Evolutionary conservation across 805 yeast genomes (phyloP), one percentile per base, ranked within the genome.

Genomic region (Candida pini): DNA sequence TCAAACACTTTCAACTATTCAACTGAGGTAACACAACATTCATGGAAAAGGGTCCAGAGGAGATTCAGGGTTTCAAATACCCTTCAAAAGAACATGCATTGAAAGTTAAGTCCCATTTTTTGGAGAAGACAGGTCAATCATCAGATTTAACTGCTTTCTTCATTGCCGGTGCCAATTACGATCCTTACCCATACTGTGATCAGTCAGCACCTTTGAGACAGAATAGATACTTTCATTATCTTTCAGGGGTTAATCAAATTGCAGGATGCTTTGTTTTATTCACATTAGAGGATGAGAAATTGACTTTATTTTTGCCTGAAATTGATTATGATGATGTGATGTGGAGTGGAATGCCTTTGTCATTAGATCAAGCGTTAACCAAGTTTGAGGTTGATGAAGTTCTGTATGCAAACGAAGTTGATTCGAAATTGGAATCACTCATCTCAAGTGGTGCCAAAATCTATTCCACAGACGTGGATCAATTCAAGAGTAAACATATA

Each of bases 341-440:
- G 87, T 90, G 98, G 98, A 80, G 92, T 38, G 98, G 98, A 0
- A 53, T 81, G 59, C 98, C 98, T 5, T 43, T 86, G 34, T 63
- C 75, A 26, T 43, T 69, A 3, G 79, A 80, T 30, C 78, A 81
- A 14, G 96, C 96, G 0, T 35, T 58, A 31, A 54, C 64, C 15
- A 69, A 66, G 41, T 90, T 62, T 47, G 96, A 90, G 50, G 89
- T 87, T 20, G 97, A 92, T 56, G 81, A 76, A 28, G 94, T 89
- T 30, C 57, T 73, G 38, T 84, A 81, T 49, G 71, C 68, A 9
- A 49, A 58, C n/a, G 78, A 74, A 4, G 51, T 88, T 30, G 59
- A 60, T 20, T 33, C 44, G 1, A 60, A 58, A 3, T 47, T 77
- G 24, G 36, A 43, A 3, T 43, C 46, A 0, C 35, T 69, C 15